Conservation (phyloP, 345 rosid genomes). For the Aquilaria yunnanensis region DNA sequence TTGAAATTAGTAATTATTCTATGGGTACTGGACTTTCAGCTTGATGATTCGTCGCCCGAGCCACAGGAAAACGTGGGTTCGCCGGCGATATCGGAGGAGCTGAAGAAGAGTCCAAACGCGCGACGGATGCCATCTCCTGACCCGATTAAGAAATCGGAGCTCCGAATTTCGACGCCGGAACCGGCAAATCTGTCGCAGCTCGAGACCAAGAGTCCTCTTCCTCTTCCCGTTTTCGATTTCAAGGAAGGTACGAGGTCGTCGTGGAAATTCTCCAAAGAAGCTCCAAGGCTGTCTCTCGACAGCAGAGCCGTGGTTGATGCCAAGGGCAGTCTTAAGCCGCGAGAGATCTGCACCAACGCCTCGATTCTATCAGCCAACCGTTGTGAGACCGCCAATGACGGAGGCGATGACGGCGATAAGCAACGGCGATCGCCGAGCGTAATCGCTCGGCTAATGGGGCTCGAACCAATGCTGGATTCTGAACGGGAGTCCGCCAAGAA, state of each 20-base stretch:
- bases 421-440: slow-evolving; percentile 79
- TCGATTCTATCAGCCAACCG: slow-evolving; percentile 26
- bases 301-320: slow-evolving; percentile 89
- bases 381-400: slow-evolving; percentile 22
- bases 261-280: slow-evolving; percentile 85
- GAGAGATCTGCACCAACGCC: slow-evolving; percentile 61
- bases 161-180: slow-evolving; percentile 33
- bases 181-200: slow-evolving; percentile 15
- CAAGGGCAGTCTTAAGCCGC: slow-evolving; percentile 77
- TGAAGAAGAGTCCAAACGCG: slow-evolving; percentile 27
- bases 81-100: slow-evolving; percentile 29
- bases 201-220: slow-evolving; percentile 33
- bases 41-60: slow-evolving; percentile 24
- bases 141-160: slow-evolving; percentile 30
- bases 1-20: neutral
- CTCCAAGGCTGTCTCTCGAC: slow-evolving; percentile 93
- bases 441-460: slow-evolving; percentile 90
- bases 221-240: slow-evolving; percentile 47
- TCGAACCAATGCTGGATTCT: slow-evolving; percentile 59
- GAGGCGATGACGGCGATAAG: slow-evolving; percentile 29
- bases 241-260: slow-evolving; percentile 53
- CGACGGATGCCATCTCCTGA: slow-evolving; percentile 40
- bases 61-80: slow-evolving; percentile 24
- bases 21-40: slow-evolving; percentile 17
- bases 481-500: slow-evolving; percentile 38